These are phyloP conservation scores for Pleurotus ostreatus DNA, from an alignment of 768 basidiomycete genomes.

Conservation along the genomic window DNA sequence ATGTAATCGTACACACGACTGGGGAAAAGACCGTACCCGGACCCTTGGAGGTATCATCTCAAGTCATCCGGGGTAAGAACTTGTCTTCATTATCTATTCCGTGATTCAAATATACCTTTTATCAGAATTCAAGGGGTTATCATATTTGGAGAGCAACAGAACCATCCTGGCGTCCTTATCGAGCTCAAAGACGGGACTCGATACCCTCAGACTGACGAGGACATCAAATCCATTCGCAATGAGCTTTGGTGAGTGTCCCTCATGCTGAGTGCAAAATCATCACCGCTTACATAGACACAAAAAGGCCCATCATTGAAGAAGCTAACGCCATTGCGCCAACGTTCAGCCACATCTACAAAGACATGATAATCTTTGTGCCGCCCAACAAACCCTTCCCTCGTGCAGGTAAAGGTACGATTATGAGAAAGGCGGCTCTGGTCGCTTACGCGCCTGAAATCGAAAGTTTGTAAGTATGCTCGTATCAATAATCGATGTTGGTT, in stretches of 20 bases:
- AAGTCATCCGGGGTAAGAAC: slow-evolving; percentile 21
- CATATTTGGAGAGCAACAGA: slow-evolving; percentile 39
- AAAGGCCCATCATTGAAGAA: slow-evolving; percentile 36
- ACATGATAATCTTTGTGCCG: slow-evolving; percentile 43
- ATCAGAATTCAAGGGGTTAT: slow-evolving; percentile 27
- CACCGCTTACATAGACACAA: no score
- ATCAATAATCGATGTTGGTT: not conserved
- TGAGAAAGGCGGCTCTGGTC: slow-evolving; percentile 36
- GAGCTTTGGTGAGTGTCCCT: slow-evolving; percentile 28
- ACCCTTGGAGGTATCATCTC: slow-evolving; percentile 23
- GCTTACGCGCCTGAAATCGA: slow-evolving; percentile 46
- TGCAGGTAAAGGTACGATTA: slow-evolving; percentile 45
- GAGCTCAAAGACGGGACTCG: slow-evolving; percentile 26
- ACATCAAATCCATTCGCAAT: slow-evolving; percentile 28
- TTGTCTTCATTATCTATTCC: not conserved
- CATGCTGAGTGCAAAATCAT: not conserved
- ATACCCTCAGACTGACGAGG: slow-evolving; percentile 16
- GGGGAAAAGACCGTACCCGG: slow-evolving; percentile 28
- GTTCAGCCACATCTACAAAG: slow-evolving; percentile 46
- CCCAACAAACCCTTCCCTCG: slow-evolving; percentile 37
- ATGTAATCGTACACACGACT: slow-evolving; percentile 22
- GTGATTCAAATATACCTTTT: slow-evolving; percentile 12
- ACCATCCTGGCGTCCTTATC: slow-evolving; percentile 29
- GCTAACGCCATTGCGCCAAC: slow-evolving; percentile 40
- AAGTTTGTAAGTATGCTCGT: slow-evolving; percentile 27